Evolutionary conservation across 2,329 filamentous ascomycete genomes (phyloP).

Genomic region (Fusarium xyrophilum): DNA sequence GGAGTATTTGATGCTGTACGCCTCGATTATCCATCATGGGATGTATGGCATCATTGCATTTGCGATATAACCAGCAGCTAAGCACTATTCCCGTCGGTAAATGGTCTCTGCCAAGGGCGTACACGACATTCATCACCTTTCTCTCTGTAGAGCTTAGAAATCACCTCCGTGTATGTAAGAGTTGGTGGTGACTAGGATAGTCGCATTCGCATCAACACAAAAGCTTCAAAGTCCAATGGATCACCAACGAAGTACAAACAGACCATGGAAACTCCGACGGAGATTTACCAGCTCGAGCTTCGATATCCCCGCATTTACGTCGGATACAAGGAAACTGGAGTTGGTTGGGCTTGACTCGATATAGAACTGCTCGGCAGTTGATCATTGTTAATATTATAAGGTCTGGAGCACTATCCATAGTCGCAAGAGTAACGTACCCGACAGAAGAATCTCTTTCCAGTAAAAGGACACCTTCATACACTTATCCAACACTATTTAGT

Average conservation of each 20-base stretch:
- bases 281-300: background rate
- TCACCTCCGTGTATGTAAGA: background rate
- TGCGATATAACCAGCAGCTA: background rate
- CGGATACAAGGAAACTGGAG: no score
- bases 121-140: background rate
- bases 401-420: background rate
- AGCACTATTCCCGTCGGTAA: background rate
- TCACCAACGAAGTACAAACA: background rate
- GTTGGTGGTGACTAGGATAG: background rate
- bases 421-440: background rate
- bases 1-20: background rate
- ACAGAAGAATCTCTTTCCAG: background rate
- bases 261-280: background rate
- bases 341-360: background rate
- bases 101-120: background rate
- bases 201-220: background rate
- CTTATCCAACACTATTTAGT: no score
- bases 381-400: no score
- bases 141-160: background rate
- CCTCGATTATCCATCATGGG: slow-evolving; percentile 1
- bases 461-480: background rate
- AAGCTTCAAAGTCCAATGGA: background rate
- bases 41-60: background rate
- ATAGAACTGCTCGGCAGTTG: background rate
- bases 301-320: background rate